Conservation (phyloP, 31 red algal species). For the Porphyra umbilicalis region DNA sequence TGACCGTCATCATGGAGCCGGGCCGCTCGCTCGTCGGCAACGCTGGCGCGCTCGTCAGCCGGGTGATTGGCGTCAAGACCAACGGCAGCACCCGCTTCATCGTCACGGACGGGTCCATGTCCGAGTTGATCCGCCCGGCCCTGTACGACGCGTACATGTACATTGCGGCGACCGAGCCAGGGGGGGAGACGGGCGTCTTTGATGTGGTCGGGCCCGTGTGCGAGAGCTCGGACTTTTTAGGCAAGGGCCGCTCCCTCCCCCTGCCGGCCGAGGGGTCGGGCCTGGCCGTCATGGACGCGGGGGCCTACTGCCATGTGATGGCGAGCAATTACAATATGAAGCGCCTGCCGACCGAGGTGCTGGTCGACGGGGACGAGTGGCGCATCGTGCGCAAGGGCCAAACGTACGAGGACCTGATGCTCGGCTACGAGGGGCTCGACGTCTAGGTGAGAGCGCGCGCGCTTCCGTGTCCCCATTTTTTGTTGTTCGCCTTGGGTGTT, state of each 20-base stretch:
- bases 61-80: constrained; percentile 92
- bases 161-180: constrained; percentile 73
- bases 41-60: constrained; percentile 64
- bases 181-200: constrained; percentile 48
- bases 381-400: constrained; percentile 70
- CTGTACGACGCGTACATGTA: constrained; percentile 92
- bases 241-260: constrained; percentile 77
- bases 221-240: constrained; percentile 93
- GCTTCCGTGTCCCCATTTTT: no score
- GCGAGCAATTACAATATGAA: constrained; percentile 99
- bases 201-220: constrained; percentile 97
- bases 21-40: constrained; percentile 97
- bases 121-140: constrained; percentile 91
- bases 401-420: constrained; percentile 82
- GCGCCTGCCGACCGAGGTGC: constrained; percentile 66
- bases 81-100: constrained; percentile 95
- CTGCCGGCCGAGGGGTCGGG: constrained; percentile 69
- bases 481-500: no score
- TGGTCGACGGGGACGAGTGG: constrained; percentile 89
- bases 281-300: constrained; percentile 86
- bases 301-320: constrained; percentile 92
- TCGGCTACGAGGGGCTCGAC: constrained; percentile 29
- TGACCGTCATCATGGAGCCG: constrained; percentile 93
- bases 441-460: not conserved
- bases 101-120: constrained; percentile 91